Conservation (phyloP, 2,329 filamentous ascomycete genomes). For the Fusarium euwallaceae region DNA sequence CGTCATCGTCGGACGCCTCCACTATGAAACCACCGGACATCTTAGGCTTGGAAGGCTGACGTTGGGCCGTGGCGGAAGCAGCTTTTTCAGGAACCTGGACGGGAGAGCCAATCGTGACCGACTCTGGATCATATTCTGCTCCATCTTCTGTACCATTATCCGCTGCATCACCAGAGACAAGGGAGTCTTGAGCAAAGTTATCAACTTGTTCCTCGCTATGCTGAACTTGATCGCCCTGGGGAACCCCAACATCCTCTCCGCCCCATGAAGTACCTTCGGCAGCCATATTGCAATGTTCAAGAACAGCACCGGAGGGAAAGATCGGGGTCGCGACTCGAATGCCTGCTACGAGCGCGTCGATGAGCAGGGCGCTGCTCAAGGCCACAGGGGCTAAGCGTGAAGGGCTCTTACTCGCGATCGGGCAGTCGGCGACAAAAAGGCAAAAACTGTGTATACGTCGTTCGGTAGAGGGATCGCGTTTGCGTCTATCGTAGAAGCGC, state of each 20-base stretch:
- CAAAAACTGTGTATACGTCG: not conserved
- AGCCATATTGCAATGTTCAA: conserved; percentile 49
- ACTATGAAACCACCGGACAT: conserved; percentile 72
- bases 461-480: not conserved
- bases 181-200: conserved; percentile 61
- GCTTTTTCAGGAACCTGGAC: conserved; percentile 53
- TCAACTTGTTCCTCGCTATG: conserved; percentile 68
- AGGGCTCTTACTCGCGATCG: conserved; percentile 14
- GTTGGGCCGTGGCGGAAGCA: conserved; percentile 47
- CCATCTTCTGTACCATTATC: conserved; percentile 65
- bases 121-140: conserved; percentile 71
- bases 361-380: conserved; percentile 1
- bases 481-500: conserved; percentile 14
- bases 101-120: conserved; percentile 60
- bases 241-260: conserved; percentile 66
- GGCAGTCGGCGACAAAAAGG: not conserved
- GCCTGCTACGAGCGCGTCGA: conserved; percentile 23
- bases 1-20: conserved; percentile 71
- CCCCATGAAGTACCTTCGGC: conserved; percentile 63
- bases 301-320: conserved; percentile 5
- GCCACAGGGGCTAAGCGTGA: conserved; percentile 11
- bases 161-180: conserved; percentile 63
- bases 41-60: conserved; percentile 65
- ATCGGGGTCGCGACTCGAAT: conserved; percentile 21
- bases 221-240: conserved; percentile 68